Conservation (phyloP, 352 stramenopile genomes). For the Blastocystis sp. region DNA sequence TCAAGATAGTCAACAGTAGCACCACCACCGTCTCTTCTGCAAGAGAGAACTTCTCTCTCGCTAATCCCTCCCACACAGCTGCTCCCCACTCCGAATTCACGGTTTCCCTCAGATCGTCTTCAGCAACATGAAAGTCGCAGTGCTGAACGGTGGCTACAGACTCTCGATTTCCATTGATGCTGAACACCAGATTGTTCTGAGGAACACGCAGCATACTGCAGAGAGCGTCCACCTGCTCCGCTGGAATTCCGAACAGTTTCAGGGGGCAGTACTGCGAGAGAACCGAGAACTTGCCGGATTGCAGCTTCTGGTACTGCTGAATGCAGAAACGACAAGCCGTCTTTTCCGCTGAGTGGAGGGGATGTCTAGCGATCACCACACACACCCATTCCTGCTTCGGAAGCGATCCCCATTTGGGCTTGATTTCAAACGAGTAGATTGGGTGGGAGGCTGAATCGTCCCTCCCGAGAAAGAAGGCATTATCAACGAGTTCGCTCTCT, state of each 20-base stretch:
- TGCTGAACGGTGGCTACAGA: too few relatives aligned
- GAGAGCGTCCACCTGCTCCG: background rate
- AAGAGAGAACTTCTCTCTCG: background rate
- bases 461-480: background rate
- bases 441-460: background rate
- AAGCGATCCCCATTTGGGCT: slow-evolving; percentile 33
- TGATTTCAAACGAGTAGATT: slow-evolving; percentile 21
- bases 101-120: too few relatives aligned
- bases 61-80: too few relatives aligned
- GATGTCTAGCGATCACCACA: background rate
- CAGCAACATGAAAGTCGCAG: too few relatives aligned
- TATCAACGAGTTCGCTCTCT: slow-evolving; percentile 8
- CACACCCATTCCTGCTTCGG: background rate
- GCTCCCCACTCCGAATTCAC: too few relatives aligned
- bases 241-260: background rate
- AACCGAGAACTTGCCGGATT: background rate
- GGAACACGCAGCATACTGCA: background rate
- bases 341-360: background rate
- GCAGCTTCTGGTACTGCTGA: slow-evolving; percentile 38
- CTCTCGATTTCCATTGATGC: background rate
- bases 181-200: slow-evolving; percentile 17
- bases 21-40: background rate
- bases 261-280: slow-evolving; percentile 13
- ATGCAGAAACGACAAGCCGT: slow-evolving; percentile 20
- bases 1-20: background rate